A percentile compares a stretch with the other conserved stretches of the same genome.
phyloP scores from a whole-genome alignment of 495 filamentous ascomycete species.

The Tuber indicum region DNA sequence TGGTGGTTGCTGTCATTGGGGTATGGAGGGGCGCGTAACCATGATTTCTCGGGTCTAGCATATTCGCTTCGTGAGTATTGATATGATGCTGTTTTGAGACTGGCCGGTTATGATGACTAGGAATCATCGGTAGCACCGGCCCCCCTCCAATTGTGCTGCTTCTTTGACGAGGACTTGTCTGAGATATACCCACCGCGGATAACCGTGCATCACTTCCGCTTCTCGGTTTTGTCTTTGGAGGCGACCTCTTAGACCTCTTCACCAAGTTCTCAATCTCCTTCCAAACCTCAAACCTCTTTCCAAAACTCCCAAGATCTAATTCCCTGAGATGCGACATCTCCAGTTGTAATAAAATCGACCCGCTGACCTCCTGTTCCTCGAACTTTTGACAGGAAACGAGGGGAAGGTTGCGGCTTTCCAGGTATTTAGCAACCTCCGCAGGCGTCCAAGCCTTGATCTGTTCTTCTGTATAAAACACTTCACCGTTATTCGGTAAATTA shows the following conservation, averaged over 20 bases:
- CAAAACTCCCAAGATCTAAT: constrained; percentile 74
- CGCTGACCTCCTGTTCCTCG: constrained; percentile 89
- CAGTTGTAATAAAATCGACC: constrained; percentile 67
- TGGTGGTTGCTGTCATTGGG: constrained; percentile 31
- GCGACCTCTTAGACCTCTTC: constrained; percentile 59
- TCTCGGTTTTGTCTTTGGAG: constrained; percentile 25
- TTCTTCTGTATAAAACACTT: constrained; percentile 52
- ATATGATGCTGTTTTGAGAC: constrained; percentile 39
- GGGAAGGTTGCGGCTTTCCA: constrained; percentile 75
- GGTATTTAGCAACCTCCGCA: constrained; percentile 71
- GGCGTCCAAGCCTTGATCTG: constrained; percentile 71
- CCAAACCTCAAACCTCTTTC: constrained; percentile 42
- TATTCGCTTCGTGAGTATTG: constrained; percentile 39
- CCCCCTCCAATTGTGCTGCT: constrained; percentile 46
- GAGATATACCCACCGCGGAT: constrained; percentile 29
- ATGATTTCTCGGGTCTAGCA: constrained; percentile 23
- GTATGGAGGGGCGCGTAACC: constrained; percentile 32
- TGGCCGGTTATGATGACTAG: constrained; percentile 49
- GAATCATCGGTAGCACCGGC: constrained; percentile 57
- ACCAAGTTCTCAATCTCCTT: constrained; percentile 71
- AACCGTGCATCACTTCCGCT: constrained; percentile 33
- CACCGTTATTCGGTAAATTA: constrained; percentile 4
- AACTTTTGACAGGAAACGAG: constrained; percentile 85
- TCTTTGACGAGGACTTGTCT: constrained; percentile 33
- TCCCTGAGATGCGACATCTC: constrained; percentile 97